Evolutionary conservation across 164 flowering plant species (phyloP).

Genomic region (Aristolochia californica): DNA sequence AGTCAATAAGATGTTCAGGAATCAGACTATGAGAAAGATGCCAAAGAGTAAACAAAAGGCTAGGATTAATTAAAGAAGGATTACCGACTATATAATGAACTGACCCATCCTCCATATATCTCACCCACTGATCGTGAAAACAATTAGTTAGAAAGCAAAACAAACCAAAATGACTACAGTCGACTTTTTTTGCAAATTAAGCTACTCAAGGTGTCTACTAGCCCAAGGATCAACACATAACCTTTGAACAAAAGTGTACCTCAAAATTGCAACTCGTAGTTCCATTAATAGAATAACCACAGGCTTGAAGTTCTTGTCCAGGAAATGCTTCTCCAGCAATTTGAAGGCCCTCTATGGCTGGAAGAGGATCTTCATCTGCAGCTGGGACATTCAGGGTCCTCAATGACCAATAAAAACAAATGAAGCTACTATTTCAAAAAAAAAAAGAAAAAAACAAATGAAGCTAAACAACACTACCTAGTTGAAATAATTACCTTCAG

Average conservation of each 20-base stretch:
- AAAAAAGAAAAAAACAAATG: neutral
- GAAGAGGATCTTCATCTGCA: conserved; percentile 91
- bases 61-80: neutral
- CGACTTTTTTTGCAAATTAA: neutral
- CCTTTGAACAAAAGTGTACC: conserved; percentile 28
- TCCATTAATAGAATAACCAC: conserved; percentile 87
- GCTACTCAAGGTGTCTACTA: neutral
- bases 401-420: conserved; percentile 1
- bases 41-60: neutral
- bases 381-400: conserved; percentile 29
- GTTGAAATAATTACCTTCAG: conserved; percentile 54
- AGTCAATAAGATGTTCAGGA: neutral
- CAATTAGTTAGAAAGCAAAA: conserved; percentile 6
- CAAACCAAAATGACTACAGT: neutral
- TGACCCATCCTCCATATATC: conserved; percentile 90
- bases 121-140: conserved; percentile 66
- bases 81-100: conserved; percentile 81
- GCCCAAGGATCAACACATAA: neutral
- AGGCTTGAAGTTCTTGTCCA: conserved; percentile 71
- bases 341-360: conserved; percentile 81
- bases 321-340: conserved; percentile 93
- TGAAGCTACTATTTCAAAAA: neutral
- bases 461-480: neutral
- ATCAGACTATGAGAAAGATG: conserved; percentile 1
- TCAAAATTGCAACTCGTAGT: conserved; percentile 95